Conservation (phyloP, 345 rosid species). For the Citrus maxima region DNA sequence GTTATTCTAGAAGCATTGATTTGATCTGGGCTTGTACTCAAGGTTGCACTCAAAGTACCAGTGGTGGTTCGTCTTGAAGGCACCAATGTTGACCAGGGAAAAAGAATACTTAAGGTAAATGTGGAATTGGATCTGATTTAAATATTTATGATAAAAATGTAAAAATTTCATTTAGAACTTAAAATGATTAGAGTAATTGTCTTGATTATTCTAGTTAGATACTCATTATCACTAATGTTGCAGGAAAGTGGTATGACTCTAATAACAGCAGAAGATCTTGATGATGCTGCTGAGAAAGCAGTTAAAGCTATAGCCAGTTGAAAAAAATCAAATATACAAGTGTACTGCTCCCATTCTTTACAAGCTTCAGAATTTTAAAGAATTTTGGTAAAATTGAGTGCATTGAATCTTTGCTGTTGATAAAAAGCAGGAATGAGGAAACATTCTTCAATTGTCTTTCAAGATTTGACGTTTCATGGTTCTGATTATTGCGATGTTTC, state of each 20-base stretch:
- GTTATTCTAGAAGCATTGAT: slow-evolving; percentile 1
- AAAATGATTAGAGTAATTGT: neutral
- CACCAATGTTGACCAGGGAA: slow-evolving; percentile 75
- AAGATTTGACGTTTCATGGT: neutral
- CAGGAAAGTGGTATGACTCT: slow-evolving; percentile 95
- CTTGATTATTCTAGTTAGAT: neutral
- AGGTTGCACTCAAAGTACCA: slow-evolving; percentile 94
- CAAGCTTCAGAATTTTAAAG: neutral
- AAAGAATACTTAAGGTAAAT: slow-evolving; percentile 85
- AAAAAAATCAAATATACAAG: slow-evolving; percentile 4
- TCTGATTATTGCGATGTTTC: neutral
- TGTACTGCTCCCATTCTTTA: neutral
- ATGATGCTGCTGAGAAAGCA: slow-evolving; percentile 98
- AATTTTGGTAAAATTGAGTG: slow-evolving; percentile 16
- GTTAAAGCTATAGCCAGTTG: slow-evolving; percentile 56
- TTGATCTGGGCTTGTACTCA: slow-evolving; percentile 4
- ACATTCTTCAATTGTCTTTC: slow-evolving; percentile 1
- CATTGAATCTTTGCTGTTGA: slow-evolving; percentile 16
- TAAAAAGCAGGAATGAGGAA: slow-evolving; percentile 10
- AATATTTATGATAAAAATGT: neutral
- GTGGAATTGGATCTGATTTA: slow-evolving; percentile 5
- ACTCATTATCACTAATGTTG: neutral
- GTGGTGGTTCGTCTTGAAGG: slow-evolving; percentile 84
- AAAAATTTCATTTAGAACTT: neutral
- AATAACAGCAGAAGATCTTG: slow-evolving; percentile 91